These are phyloP conservation scores for Petunia secreta DNA, from an alignment of 257 asterid genomes.

Conservation along the genomic window DNA sequence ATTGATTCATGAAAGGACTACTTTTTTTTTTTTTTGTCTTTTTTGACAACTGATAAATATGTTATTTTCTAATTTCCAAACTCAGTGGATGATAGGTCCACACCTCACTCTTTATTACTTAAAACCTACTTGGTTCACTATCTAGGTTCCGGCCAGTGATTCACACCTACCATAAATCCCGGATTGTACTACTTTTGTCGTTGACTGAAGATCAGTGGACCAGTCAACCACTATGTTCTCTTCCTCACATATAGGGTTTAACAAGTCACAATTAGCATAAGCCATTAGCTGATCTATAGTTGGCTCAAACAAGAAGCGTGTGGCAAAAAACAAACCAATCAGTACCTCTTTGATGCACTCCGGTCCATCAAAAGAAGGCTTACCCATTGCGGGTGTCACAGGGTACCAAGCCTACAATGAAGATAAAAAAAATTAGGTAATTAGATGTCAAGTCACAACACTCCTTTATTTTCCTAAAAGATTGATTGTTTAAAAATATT, in stretches of 20 bases:
- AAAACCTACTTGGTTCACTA: not conserved
- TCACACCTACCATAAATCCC: not conserved
- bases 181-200: not conserved
- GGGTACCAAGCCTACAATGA: conserved; percentile 81
- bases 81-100: not conserved
- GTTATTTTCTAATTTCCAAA: not conserved
- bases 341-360: conserved; percentile 90
- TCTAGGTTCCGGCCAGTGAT: not conserved
- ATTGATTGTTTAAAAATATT: conserved; percentile 25
- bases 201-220: not conserved
- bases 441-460: conserved; percentile 7
- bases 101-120: not conserved
- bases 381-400: conserved; percentile 89
- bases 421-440: conserved; percentile 18
- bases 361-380: conserved; percentile 79
- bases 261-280: not conserved
- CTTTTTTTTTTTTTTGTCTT: too few relatives aligned
- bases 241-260: not conserved
- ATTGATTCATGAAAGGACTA: not conserved
- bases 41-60: not conserved
- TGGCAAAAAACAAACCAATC: conserved; percentile 21
- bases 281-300: not conserved
- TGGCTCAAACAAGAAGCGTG: conserved; percentile 7
- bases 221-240: conserved; percentile 11
- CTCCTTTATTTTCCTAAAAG: not conserved